A percentile compares a stretch with the other conserved stretches of the same genome.
These are phyloP conservation scores for Aspergillus quadricinctus DNA, from an alignment of 2,329 filamentous ascomycete species.

Conservation along the genomic window DNA sequence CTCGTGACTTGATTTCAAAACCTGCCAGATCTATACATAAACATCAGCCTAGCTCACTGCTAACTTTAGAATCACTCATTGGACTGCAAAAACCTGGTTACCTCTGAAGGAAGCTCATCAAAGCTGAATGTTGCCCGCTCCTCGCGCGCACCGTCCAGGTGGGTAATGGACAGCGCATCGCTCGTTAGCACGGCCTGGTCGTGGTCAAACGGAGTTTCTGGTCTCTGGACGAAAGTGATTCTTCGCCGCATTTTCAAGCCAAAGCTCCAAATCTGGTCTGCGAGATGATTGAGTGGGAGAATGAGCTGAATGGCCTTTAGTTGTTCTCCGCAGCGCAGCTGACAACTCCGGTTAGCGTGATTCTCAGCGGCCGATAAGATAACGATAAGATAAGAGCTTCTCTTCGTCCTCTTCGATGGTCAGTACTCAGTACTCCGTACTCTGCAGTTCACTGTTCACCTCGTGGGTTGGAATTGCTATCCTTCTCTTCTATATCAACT, in stretches of 20 bases:
- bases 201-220: slow-evolving; percentile 62
- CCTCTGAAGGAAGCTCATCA: slow-evolving; percentile 67
- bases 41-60: background rate
- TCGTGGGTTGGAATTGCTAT: too few species aligned
- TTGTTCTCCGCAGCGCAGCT: slow-evolving; percentile 1
- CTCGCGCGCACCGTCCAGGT: slow-evolving; percentile 67
- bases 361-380: slow-evolving; percentile 1
- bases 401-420: background rate
- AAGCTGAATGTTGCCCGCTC: slow-evolving; percentile 71
- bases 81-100: slow-evolving; percentile 20
- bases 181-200: slow-evolving; percentile 56
- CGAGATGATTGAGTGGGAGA: background rate
- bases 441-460: too few species aligned
- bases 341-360: slow-evolving; percentile 1
- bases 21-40: slow-evolving; percentile 50
- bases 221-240: slow-evolving; percentile 71
- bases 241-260: slow-evolving; percentile 34
- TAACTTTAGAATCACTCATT: background rate
- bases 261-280: background rate
- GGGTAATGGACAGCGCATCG: slow-evolving; percentile 52
- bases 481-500: too few species aligned
- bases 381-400: slow-evolving; percentile 4
- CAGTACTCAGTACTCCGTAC: too few species aligned
- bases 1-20: slow-evolving; percentile 63
- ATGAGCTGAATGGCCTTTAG: background rate